Base-by-base conservation (phyloP, 768 basidiomycete species). In the Collybiopsis luxurians region DNA sequence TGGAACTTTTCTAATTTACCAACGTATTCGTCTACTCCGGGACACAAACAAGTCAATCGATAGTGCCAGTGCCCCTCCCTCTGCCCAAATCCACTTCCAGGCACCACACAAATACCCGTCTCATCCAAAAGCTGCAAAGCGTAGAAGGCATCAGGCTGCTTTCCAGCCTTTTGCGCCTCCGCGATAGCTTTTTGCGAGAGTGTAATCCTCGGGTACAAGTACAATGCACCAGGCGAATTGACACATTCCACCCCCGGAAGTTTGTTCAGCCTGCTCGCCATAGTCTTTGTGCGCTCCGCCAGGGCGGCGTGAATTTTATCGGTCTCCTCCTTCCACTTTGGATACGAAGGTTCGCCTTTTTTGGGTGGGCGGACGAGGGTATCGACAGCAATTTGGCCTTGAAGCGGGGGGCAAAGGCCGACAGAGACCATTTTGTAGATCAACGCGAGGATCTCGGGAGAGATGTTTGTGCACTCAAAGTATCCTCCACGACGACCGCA, bases 401-500 rank as follows among this genome's bases (percentile, higher is more conserved):
- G 76, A 5, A 97, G 77, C 2, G 95, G 89, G 28, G 97, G 93
- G 71, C 96, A 98, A 21, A 98, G 82, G 2, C 81, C 80, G 55
- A 98, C 91, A 63, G 84, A 87, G 53, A 92, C 92, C 87, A 99
- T 95, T 78, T 98, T 99, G 80, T 98, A 98, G 51, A 98, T 83
- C 67, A 91, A 82, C 15, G 90, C 92, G 59, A 89, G 75, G 58
- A 96, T 79, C 27, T 92, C 87, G 7, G 85, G 77, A 12, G 78
- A 67, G 62, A 99, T 74, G 73, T 98, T 98, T 59, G 83, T 80
- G 68, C 87, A 85, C 73, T 99, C 96, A 64, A 96, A 95, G 78
- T 97, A 99, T 2, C 95, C 96, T 31, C 96, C 96, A 47, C 97
- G 82, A n/a, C 96, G 80, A 2, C 97, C 96, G 69, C 97, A 99